Base-by-base conservation (phyloP, 202 grass and related monocot species). In the Elaeis oleifera region DNA sequence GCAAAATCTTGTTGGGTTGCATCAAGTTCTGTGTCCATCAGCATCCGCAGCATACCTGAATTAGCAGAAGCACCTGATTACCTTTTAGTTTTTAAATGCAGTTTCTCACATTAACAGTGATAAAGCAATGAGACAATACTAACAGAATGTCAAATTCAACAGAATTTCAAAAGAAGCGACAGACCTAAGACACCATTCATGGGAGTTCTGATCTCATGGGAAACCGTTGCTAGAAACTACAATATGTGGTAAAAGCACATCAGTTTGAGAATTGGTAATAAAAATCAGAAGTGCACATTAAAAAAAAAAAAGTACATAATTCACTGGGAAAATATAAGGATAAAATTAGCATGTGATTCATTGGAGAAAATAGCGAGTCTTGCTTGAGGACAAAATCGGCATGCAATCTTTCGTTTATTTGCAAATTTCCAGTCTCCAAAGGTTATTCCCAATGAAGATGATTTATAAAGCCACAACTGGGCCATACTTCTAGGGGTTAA, bases 141-240 rank as follows among this genome's bases (percentile, higher is more conserved):
- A 6, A 18, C 16, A 21, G 20, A 13, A 14, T 11, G 49, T 17
- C 39, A 20, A 63, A 44, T 9, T 39, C 19, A 4, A 20, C 48
- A 48, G 23, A 36, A 8, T 39, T 49, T 23, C 31, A 48, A 48
- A 62, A 49, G 6, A 6, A 36, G n/a, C 9, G 23, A 24, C 26
- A 17, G n/a, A 68, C 65, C 65, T 51, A 68, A 55, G 24, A 56
- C 65, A 56, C 65, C 65, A 56, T 68, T 68, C 64, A 68, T 56
- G 18, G 65, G 65, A 55, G 51, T 68, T 18, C 65, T 32, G 4
- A 68, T 56, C 25, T 68, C 65, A 44, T 68, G 65, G 22, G 65
- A 68, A 68, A 68, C 52, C 11, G 65, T 56, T 22, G 65, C 65
- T 6, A 68, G 50, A 51, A 68, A 68, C 65, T 68, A 18, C 18